phyloP scores from a whole-genome alignment of 1,139 yeast species.

The Lodderomyces theae region DNA sequence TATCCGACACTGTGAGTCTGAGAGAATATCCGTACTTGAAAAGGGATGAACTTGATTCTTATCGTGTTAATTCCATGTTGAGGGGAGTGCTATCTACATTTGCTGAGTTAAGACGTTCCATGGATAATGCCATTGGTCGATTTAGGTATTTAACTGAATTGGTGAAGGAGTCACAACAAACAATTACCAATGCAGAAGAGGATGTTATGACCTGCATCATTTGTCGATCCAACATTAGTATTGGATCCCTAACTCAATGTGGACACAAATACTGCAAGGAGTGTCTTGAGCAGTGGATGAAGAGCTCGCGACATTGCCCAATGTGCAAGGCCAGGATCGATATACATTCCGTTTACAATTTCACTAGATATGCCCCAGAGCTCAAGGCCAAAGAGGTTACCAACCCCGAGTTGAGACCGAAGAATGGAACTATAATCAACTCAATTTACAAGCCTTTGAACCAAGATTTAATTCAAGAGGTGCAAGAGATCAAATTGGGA shows the following conservation, averaged over 20 bases:
- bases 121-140: constrained; percentile 50
- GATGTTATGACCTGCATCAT: constrained; percentile 58
- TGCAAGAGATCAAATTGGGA: constrained; percentile 42
- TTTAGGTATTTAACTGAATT: constrained; percentile 53
- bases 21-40: constrained; percentile 20
- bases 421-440: constrained; percentile 29
- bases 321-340: constrained; percentile 60
- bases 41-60: constrained; percentile 18
- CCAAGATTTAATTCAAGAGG: constrained; percentile 36
- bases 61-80: not conserved
- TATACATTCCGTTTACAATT: constrained; percentile 53
- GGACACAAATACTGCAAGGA: constrained; percentile 86
- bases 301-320: constrained; percentile 61
- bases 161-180: constrained; percentile 16
- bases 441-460: constrained; percentile 52
- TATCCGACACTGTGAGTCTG: constrained; percentile 71
- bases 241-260: constrained; percentile 81
- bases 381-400: constrained; percentile 47
- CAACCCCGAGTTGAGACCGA: constrained; percentile 15
- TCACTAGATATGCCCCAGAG: constrained; percentile 48
- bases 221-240: constrained; percentile 64
- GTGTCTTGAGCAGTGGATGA: constrained; percentile 74
- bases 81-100: not conserved
- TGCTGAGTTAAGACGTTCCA: constrained; percentile 7
- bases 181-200: constrained; percentile 12